Percentiles rank a stretch among this genome's conserved stretches.
Evolutionary conservation across 495 filamentous ascomycete species (phyloP).

Genomic region (Trichodelitschia bisporula): DNA sequence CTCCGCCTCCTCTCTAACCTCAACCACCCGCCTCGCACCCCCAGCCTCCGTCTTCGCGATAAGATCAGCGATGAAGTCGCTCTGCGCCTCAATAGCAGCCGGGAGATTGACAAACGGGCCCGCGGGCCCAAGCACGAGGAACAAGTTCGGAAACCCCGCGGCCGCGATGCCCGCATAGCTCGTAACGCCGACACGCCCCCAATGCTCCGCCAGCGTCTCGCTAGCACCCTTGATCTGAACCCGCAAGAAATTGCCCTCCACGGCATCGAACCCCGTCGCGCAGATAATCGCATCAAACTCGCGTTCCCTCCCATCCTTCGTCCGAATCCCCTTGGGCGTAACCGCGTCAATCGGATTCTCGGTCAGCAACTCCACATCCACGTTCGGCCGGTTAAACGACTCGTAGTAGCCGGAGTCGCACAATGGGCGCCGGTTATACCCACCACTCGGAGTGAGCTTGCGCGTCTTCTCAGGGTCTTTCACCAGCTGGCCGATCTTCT

Average conservation of each 20-base stretch:
- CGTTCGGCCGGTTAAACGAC: constrained; percentile 8
- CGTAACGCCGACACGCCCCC: not conserved
- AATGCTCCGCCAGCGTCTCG: not conserved
- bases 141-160: constrained; percentile 2
- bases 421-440: constrained; percentile 2
- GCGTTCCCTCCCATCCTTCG: constrained; percentile 1
- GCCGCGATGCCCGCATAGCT: not conserved
- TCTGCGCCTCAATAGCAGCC: not conserved
- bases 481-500: constrained; percentile 7
- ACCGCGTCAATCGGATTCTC: constrained; percentile 4
- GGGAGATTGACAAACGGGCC: not conserved
- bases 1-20: not conserved
- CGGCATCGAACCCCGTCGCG: constrained; percentile 2
- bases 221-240: no score
- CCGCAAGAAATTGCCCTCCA: not conserved
- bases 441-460: constrained; percentile 4
- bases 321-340: not conserved
- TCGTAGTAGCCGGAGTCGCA: constrained; percentile 7
- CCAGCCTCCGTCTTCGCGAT: not conserved
- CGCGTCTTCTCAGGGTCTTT: constrained; percentile 8
- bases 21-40: not conserved
- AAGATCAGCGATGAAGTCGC: not conserved
- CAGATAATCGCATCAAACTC: constrained; percentile 1
- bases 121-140: constrained; percentile 1
- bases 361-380: constrained; percentile 6